Evolutionary conservation across 2,329 filamentous ascomycete species (phyloP).

Genomic region (Anisogramma anomala): DNA sequence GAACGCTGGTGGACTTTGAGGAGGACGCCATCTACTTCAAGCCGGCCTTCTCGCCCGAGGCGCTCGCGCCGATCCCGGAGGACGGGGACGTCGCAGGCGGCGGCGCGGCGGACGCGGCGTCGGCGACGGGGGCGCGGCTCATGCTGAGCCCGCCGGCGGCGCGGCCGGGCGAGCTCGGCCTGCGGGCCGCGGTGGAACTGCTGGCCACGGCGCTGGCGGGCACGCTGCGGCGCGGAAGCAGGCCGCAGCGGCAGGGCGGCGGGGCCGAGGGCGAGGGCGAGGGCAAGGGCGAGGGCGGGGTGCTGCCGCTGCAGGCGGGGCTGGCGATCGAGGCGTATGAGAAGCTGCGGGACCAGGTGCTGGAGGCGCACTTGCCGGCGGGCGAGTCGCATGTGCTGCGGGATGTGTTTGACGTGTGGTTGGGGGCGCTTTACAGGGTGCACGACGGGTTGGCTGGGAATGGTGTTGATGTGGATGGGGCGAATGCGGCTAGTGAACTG

Average conservation of each 20-base stretch:
- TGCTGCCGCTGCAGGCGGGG: slow-evolving; percentile 39
- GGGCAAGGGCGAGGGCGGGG: slow-evolving; percentile 23
- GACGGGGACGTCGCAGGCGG: slow-evolving; percentile 4
- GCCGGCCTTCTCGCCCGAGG: slow-evolving; percentile 29
- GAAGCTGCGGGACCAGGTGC: slow-evolving; percentile 35
- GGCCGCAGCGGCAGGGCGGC: slow-evolving; percentile 6
- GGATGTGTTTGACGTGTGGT: slow-evolving; percentile 39
- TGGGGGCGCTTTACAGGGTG: slow-evolving; percentile 35
- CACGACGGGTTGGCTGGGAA: slow-evolving; percentile 29
- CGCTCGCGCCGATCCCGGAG: slow-evolving; percentile 21
- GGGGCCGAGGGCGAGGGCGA: not conserved
- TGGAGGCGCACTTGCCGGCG: slow-evolving; percentile 20
- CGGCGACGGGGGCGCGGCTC: slow-evolving; percentile 38
- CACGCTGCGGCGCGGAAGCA: slow-evolving; percentile 22
- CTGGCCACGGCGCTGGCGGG: slow-evolving; percentile 38
- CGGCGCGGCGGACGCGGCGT: slow-evolving; percentile 25
- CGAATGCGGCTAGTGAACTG: slow-evolving; percentile 21
- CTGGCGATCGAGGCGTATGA: slow-evolving; percentile 50
- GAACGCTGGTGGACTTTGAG: slow-evolving; percentile 34
- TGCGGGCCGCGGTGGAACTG: slow-evolving; percentile 41
- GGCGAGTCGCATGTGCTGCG: slow-evolving; percentile 25
- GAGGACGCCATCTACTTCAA: slow-evolving; percentile 38
- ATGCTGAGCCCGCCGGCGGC: no score
- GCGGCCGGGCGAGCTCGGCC: slow-evolving; percentile 27
- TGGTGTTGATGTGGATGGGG: slow-evolving; percentile 10